phyloP scores from a whole-genome alignment of 805 yeast species.

The Cyberlindnera euphorbiiphila region DNA sequence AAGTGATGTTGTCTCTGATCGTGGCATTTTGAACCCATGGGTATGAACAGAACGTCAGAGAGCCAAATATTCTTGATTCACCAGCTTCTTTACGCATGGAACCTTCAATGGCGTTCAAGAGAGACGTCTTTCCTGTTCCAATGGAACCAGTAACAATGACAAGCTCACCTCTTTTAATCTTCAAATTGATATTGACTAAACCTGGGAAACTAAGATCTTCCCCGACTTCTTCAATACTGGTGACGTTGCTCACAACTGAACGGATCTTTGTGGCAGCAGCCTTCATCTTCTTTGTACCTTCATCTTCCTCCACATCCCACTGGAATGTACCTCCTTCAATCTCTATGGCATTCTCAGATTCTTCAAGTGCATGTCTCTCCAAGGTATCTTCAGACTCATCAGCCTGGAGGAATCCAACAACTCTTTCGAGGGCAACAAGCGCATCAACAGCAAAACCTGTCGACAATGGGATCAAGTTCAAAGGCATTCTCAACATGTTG shows the following conservation, averaged over 20 bases:
- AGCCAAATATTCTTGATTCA: conserved; percentile 47
- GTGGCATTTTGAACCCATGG: conserved; percentile 88
- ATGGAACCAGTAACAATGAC: conserved; percentile 74
- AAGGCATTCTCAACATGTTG: conserved; percentile 55
- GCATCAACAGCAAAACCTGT: conserved; percentile 63
- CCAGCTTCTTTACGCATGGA: conserved; percentile 60
- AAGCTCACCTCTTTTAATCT: conserved; percentile 61
- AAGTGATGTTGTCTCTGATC: conserved; percentile 66
- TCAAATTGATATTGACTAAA: conserved; percentile 47
- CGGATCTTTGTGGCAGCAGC: conserved; percentile 1
- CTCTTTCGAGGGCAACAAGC: conserved; percentile 49
- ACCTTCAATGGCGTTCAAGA: conserved; percentile 69
- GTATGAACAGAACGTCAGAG: conserved; percentile 50
- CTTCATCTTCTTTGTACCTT: conserved; percentile 8
- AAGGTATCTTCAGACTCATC: conserved; percentile 36
- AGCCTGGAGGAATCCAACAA: conserved; percentile 41
- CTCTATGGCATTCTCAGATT: conserved; percentile 41
- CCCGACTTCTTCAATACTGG: too few species aligned
- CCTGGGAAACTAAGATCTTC: conserved; percentile 34
- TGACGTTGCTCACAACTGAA: too few species aligned
- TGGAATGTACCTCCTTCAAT: conserved; percentile 45
- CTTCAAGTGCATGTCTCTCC: conserved; percentile 30
- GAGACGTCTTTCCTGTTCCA: conserved; percentile 79
- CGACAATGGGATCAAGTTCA: conserved; percentile 64
- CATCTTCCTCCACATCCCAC: conserved; percentile 44